Base-by-base conservation (phyloP, 2,329 filamentous ascomycete species). In the Arthrobotrys sphaeroides region DNA sequence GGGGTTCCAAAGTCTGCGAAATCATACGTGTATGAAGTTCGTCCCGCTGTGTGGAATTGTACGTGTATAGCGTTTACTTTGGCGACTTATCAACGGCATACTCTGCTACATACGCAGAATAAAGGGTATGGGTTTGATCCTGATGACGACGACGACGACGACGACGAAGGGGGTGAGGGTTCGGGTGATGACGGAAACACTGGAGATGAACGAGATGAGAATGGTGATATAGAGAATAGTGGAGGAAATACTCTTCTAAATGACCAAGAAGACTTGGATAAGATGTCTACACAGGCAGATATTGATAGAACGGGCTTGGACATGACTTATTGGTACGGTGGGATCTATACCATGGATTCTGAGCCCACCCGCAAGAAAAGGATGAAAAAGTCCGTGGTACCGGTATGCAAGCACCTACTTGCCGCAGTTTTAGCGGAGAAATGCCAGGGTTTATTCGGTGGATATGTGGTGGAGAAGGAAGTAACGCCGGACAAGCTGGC, bases 401-500 rank as follows among this genome's bases (percentile, higher is more conserved):
- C 86, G 4, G 79, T 91, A 83, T 99, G 94, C 82, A 97, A 97
- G 83, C 94, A 99, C 82, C 83, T 98, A 3, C 86, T 98, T 13
- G 94, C 94, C 0, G 96, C 92, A 81, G 83, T 94, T 42, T 82
- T 98, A 66, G 90, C 86, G 4, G 90, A 92, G 81, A 84, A 85
- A 51, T 94, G 91, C 84, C 81, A 81, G 0, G 82, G 77, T 2
- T 81, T 89, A 26, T 86, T 95, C 78, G 86, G 85, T 3, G 79
- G 80, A 0, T 87, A 87, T 78, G 85, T 90, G 13, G 85, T 87
- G 69, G 85, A 87, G 78, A 85, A 84, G 79, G 80, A 80, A 42
- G 85, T 90, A 13, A 84, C 85, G 22, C 85, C 84, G 73, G 89
- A 90, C 77, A 91, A 94, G 82, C 85, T 92, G 82, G 93, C 90